Percentiles rank a stretch among this genome's conserved stretches.
These are phyloP conservation scores for Harringtonia aguacate DNA, from an alignment of 2,329 filamentous ascomycete species.

Conservation along the genomic window DNA sequence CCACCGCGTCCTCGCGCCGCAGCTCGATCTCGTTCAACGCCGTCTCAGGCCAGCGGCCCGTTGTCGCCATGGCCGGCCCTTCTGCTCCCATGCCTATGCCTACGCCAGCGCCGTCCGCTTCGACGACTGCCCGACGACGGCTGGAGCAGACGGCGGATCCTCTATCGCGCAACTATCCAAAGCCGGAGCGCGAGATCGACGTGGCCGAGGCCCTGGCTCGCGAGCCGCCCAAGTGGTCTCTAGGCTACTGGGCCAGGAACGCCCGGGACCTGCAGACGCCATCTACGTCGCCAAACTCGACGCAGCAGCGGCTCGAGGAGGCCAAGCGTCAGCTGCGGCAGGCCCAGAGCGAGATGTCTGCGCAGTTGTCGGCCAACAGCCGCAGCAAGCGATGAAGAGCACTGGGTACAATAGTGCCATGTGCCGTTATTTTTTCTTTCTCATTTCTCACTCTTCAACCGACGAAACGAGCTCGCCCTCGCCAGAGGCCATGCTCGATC, in stretches of 20 bases:
- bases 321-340: slow-evolving; percentile 36
- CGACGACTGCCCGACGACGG: background rate
- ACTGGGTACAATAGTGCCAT: no score
- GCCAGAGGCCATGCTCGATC: no score
- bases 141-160: slow-evolving; percentile 16
- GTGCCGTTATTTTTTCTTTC: background rate
- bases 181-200: slow-evolving; percentile 27
- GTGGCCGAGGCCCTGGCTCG: slow-evolving; percentile 32
- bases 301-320: slow-evolving; percentile 29
- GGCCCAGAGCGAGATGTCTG: slow-evolving; percentile 18
- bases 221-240: slow-evolving; percentile 25
- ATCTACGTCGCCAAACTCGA: slow-evolving; percentile 22
- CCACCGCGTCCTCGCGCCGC: slow-evolving; percentile 8
- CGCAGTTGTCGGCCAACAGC: background rate
- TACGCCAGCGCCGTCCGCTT: background rate
- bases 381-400: background rate
- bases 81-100: background rate
- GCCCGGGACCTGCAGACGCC: slow-evolving; percentile 16
- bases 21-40: slow-evolving; percentile 8
- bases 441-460: background rate
- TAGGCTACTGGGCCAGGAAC: slow-evolving; percentile 25
- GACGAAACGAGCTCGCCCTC: no score
- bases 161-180: slow-evolving; percentile 27
- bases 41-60: background rate
- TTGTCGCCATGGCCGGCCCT: background rate